Evolutionary conservation across 2,329 filamentous ascomycete species (phyloP), one percentile per base, ranked within the genome.

Genomic region (Claviceps fusiformis): DNA sequence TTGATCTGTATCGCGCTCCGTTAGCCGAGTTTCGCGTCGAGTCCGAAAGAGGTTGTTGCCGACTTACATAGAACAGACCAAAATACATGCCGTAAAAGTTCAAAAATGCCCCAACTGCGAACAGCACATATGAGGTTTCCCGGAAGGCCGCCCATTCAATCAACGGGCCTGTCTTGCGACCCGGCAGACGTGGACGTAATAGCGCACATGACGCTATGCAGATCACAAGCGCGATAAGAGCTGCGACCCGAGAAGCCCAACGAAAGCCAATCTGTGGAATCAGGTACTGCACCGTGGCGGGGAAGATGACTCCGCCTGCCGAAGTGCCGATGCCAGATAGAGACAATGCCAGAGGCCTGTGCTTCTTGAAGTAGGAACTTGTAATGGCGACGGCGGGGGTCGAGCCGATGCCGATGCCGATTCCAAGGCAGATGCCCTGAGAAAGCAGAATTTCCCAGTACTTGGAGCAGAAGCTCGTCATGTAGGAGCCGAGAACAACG

Each of bases 191-290:
- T 2, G 77, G 71, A 55, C 68, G 71, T 58, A 75, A 62, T 31
- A 71, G 57, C 27, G 77, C 65, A 0, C 70, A 65, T 13, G 69
- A 71, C 0, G 72, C 59, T 1, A 65, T 55, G 27, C 75, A 67
- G 9, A 77, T 75, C 0, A 64, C 69, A 7, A 82, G 67, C 50
- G 74, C 75, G 39, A 89, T 75, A 61, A 89, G 85, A 0, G 76
- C 85, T 1, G 87, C 72, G 10, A 81, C 76, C 8, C 86, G 72
- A 3, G 83, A 81, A 0, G 82, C 76, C 81, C 83, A 85, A 0
- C 72, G 69, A 60, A 86, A 86, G 0, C 82, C 82, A 35, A 85
- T 71, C 17, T 69, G 64, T 0, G 79, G 78, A 7, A 81, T 71
- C 19, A 86, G 68, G 51, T 78, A 74, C 60, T 81, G 74, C 62